phyloP scores from a whole-genome alignment of 441 rosid genomes.

The Erysimum cheiri region DNA sequence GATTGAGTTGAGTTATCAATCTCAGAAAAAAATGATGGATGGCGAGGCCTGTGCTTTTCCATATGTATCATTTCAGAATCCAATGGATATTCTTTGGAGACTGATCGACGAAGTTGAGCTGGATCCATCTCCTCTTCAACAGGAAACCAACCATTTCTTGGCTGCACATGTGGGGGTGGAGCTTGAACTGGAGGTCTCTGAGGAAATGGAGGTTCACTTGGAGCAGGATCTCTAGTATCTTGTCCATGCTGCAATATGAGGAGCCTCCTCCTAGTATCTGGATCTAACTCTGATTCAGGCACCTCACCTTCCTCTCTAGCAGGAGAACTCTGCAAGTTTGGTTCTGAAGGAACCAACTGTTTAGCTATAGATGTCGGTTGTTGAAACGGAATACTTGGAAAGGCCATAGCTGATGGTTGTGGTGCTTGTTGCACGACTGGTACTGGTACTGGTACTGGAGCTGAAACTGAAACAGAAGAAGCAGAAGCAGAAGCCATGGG shows the following conservation, averaged over 20 bases:
- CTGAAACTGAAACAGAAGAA: conserved; percentile 61
- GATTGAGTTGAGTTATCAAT: conserved; percentile 68
- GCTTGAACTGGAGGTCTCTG: conserved; percentile 67
- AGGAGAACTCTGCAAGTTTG: conserved; percentile 87
- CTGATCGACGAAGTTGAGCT: conserved; percentile 63
- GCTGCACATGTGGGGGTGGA: conserved; percentile 64
- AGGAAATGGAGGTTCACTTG: conserved; percentile 75
- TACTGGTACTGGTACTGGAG: conserved; percentile 39
- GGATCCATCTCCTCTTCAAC: conserved; percentile 90
- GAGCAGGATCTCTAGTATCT: conserved; percentile 75
- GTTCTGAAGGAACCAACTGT: conserved; percentile 71
- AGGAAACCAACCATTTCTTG: conserved; percentile 80
- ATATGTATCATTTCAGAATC: conserved; percentile 72
- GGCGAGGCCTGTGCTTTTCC: conserved; percentile 75
- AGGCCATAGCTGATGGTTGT: conserved; percentile 57
- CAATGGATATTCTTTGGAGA: conserved; percentile 66
- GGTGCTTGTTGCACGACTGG: conserved; percentile 47
- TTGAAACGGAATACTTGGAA: conserved; percentile 61
- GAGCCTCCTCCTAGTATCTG: conserved; percentile 93
- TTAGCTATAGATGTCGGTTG: conserved; percentile 58
- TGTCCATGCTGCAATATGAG: conserved; percentile 97
- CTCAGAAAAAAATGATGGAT: conserved; percentile 70
- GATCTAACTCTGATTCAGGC: conserved; percentile 98
- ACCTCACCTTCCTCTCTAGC: conserved; percentile 99
- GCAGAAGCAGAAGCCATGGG: conserved; percentile 68